Percentiles rank a stretch among this genome's conserved stretches.
These are phyloP conservation scores for Lasiodiplodia citricola DNA, from an alignment of 2,329 filamentous ascomycete genomes.

Conservation along the genomic window DNA sequence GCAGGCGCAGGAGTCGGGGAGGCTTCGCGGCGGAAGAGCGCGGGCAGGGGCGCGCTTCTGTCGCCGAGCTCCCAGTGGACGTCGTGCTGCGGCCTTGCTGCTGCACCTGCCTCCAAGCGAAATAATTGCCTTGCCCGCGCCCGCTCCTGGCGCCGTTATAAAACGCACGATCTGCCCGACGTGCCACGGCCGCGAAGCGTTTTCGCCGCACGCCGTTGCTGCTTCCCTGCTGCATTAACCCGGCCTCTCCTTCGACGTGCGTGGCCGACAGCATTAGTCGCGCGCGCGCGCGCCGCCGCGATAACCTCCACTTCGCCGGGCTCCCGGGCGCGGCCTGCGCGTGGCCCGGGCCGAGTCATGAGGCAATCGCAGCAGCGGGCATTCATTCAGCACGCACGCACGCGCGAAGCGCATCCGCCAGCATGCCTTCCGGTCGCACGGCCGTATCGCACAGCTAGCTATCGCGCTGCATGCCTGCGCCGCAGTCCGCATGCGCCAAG, in stretches of 20 bases:
- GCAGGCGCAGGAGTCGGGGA: conserved; percentile 21
- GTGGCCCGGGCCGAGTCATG: conserved; percentile 17
- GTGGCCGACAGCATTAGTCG: not conserved
- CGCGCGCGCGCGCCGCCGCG: not conserved
- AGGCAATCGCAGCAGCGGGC: not conserved
- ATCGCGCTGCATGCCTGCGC: conserved; percentile 12
- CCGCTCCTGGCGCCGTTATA: conserved; percentile 10
- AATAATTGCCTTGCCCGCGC: conserved; percentile 22
- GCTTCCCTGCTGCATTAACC: not conserved
- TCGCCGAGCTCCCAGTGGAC: conserved; percentile 8
- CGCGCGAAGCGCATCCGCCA: not conserved
- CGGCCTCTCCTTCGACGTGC: not conserved
- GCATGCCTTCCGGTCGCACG: conserved; percentile 6
- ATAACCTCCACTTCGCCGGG: conserved; percentile 2
- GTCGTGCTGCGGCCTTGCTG: conserved; percentile 21
- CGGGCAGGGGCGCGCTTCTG: conserved; percentile 16
- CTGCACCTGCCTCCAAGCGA: conserved; percentile 23
- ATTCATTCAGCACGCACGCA: conserved; percentile 4
- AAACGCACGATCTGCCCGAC: conserved; percentile 20
- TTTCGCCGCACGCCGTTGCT: conserved; percentile 14
- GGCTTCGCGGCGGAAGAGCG: conserved; percentile 17
- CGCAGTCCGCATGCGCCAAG: conserved; percentile 22
- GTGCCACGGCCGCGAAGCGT: conserved; percentile 19
- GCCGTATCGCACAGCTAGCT: conserved; percentile 14
- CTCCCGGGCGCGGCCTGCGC: conserved; percentile 6